phyloP scores from a whole-genome alignment of 2,329 filamentous ascomycete genomes.

The Phialophora chinensis region DNA sequence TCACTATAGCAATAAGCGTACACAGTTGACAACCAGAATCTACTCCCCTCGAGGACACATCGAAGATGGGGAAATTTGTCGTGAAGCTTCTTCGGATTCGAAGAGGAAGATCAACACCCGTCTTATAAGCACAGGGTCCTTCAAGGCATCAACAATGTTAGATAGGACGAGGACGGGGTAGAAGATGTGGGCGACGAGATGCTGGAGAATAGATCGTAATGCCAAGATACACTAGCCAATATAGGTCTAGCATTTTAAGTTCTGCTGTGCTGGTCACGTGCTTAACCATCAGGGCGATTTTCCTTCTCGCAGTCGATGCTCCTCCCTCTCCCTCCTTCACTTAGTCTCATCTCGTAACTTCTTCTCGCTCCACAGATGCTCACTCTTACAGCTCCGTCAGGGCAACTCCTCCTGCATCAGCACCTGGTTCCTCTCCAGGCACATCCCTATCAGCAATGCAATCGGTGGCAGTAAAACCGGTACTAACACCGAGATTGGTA shows the following conservation, averaged over 20 bases:
- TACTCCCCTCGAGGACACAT: conserved; percentile 57
- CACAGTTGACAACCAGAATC: not conserved
- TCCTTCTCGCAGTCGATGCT: not conserved
- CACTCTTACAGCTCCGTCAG: not conserved
- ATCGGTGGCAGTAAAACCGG: not conserved
- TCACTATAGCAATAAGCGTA: not conserved
- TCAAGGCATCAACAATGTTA: not conserved
- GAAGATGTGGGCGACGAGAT: not conserved
- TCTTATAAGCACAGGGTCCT: not conserved
- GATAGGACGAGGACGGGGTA: no score
- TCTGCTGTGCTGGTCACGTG: not conserved
- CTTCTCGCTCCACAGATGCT: not conserved
- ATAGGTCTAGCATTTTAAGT: not conserved
- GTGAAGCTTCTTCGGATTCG: conserved; percentile 66
- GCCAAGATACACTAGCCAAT: not conserved
- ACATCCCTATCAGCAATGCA: not conserved
- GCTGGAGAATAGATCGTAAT: not conserved
- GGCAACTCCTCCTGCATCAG: not conserved
- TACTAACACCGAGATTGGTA: not conserved
- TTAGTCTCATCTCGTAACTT: not conserved
- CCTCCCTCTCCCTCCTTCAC: not conserved
- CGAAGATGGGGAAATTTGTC: conserved; percentile 73
- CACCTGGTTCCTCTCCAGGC: not conserved
- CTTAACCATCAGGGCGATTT: not conserved
- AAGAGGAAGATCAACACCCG: not conserved